Evolutionary conservation across 805 yeast species (phyloP).

Genomic region (Brettanomyces sp.): DNA sequence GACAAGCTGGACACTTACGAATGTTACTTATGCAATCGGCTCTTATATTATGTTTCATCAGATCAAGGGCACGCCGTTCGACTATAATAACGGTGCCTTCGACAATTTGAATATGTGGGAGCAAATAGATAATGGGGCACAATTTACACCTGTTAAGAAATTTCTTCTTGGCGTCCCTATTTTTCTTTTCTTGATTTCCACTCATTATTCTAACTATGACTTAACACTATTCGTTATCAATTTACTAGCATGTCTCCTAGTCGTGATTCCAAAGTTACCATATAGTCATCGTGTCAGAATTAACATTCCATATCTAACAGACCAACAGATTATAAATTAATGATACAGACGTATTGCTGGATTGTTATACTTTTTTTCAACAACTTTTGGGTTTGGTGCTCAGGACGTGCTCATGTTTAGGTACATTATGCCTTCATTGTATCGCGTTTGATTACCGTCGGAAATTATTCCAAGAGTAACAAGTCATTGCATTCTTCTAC

Average conservation of each 20-base stretch:
- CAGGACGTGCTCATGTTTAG: too few relatives aligned
- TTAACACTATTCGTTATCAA: constrained; percentile 70
- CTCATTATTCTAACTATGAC: constrained; percentile 86
- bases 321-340: constrained; percentile 23
- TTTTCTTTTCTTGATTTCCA: constrained; percentile 70
- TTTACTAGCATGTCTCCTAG: constrained; percentile 71
- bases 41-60: constrained; percentile 94
- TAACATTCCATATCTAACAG: constrained; percentile 39
- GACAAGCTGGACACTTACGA: constrained; percentile 90
- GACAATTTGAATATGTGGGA: constrained; percentile 98
- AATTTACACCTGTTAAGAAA: constrained; percentile 93
- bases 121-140: constrained; percentile 83
- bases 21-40: constrained; percentile 81
- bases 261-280: constrained; percentile 88
- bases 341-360: background rate
- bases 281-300: constrained; percentile 71
- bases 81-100: constrained; percentile 92
- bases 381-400: too few relatives aligned
- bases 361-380: too few relatives aligned
- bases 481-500: too few relatives aligned
- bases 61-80: constrained; percentile 95
- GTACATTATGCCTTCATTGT: too few relatives aligned
- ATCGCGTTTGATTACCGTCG: too few relatives aligned
- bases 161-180: constrained; percentile 91
- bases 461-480: too few relatives aligned